A percentile compares a stretch with the other conserved stretches of the same genome.
phyloP scores from a whole-genome alignment of 2,329 filamentous ascomycete genomes.

The Penicillium decumbens region DNA sequence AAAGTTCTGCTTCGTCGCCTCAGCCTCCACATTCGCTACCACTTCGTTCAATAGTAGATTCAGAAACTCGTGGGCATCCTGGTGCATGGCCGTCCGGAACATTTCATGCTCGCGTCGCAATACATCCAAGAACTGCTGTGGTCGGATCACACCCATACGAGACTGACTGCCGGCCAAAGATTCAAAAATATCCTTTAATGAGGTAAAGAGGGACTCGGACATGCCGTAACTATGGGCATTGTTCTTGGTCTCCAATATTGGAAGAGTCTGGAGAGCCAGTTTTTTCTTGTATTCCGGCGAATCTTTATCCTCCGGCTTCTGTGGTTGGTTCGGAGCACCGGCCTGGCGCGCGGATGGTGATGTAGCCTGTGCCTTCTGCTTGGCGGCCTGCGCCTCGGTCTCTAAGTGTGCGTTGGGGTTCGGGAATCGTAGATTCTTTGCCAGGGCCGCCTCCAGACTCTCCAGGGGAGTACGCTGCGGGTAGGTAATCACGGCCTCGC shows the following conservation, averaged over 20 bases:
- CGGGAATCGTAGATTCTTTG: slow-evolving; percentile 52
- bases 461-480: slow-evolving; percentile 68
- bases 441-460: slow-evolving; percentile 57
- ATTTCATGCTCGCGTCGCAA: slow-evolving; percentile 93
- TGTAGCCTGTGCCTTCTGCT: slow-evolving; percentile 39
- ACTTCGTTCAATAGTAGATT: slow-evolving; percentile 94
- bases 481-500: slow-evolving; percentile 89
- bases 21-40: slow-evolving; percentile 87
- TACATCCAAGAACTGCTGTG: slow-evolving; percentile 87
- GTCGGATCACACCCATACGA: slow-evolving; percentile 84
- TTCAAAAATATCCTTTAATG: slow-evolving; percentile 92
- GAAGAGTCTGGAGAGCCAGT: slow-evolving; percentile 80
- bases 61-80: slow-evolving; percentile 96
- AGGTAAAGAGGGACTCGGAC: slow-evolving; percentile 91
- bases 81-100: slow-evolving; percentile 95
- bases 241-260: slow-evolving; percentile 80
- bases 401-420: slow-evolving; percentile 54
- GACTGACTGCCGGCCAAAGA: slow-evolving; percentile 76
- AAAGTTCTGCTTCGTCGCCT: slow-evolving; percentile 50
- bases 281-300: slow-evolving; percentile 98
- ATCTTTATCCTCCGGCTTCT: slow-evolving; percentile 85
- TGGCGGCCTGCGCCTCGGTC: slow-evolving; percentile 48
- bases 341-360: slow-evolving; percentile 41
- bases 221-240: slow-evolving; percentile 79
- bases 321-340: slow-evolving; percentile 53